Evolutionary conservation across 495 filamentous ascomycete species (phyloP), one percentile per base, ranked within the genome.

Genomic region (Podospora fimiseda): DNA sequence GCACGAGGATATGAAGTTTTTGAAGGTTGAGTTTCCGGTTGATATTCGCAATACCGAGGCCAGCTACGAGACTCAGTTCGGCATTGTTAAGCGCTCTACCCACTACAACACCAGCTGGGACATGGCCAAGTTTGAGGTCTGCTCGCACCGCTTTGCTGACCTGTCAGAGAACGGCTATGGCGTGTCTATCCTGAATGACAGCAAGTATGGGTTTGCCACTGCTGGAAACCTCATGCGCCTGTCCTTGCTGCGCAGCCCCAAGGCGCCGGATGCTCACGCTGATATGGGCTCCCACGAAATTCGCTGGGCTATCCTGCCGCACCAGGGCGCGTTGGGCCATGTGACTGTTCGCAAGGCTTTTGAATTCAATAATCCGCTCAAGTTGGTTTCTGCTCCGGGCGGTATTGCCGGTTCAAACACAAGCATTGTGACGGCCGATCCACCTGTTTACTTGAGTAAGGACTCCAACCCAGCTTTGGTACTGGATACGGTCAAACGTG

Each of bases 71-170:
- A 95, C 90, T 21, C 89, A 95, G 63, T 98, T 88, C 60, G 94
- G 93, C 57, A 81, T 96, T 51, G 80, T 94, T 55, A 78, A 78
- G 55, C 83, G 93, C 38, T 90, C 93, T 8, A 98, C 93, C 0
- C 93, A 95, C 72, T 95, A 93, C 74, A 95, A 96, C 70, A 95
- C 90, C 16, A 86, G 80, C 65, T 98, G 93, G 93, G 93, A 98
- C 60, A 96, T 95, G 92, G 93, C 93, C 60, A 96, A 96, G 62
- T 98, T 98, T 60, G 93, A 98, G 73, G 93, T 98, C 40, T 96
- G 91, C 80, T 91, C 87, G 68, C 93, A 98, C 73, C 92, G 89
- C 67, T 98, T 87, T 77, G 93, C 93, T n/a, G 93, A 97, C 68
- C 77, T 98, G 48, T 95, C 89, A 3, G 93, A 98, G 65, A 73